A percentile compares a stretch with the other conserved stretches of the same genome.
Evolutionary conservation across 2,329 filamentous ascomycete species (phyloP).

Genomic region (Fusarium agapanthi): DNA sequence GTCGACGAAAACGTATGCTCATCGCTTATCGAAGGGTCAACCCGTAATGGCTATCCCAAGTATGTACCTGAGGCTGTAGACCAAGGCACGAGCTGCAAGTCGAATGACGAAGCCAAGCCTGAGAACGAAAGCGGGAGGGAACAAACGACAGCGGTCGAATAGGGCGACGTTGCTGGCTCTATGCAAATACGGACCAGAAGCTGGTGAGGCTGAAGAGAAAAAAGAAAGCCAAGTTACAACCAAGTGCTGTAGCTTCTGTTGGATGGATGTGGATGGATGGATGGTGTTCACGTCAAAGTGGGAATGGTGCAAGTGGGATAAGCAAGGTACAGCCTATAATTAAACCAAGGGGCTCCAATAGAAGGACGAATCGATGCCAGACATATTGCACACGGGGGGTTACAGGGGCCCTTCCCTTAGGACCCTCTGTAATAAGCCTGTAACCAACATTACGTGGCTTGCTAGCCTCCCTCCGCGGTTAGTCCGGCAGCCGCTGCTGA

Average conservation of each 20-base stretch:
- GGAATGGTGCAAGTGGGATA: conserved; percentile 23
- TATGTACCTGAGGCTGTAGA: conserved; percentile 1
- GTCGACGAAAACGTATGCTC: conserved; percentile 11
- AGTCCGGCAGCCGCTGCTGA: conserved; percentile 20
- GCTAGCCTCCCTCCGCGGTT: conserved; percentile 9
- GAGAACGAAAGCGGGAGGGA: not conserved
- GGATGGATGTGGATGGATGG: conserved; percentile 14
- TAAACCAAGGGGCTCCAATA: conserved; percentile 34
- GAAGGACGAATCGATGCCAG: conserved; percentile 20
- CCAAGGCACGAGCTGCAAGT: conserved; percentile 20
- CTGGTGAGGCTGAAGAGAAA: conserved; percentile 7
- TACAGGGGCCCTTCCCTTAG: conserved; percentile 15
- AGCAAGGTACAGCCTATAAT: conserved; percentile 30
- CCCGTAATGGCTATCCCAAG: conserved; percentile 7
- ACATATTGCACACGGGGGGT: conserved; percentile 27
- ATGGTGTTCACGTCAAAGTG: conserved; percentile 25
- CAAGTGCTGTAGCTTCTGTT: conserved; percentile 7
- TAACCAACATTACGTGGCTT: conserved; percentile 31
- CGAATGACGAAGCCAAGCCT: conserved; percentile 17
- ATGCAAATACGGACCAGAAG: not conserved
- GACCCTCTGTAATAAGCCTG: conserved; percentile 15
- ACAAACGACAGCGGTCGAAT: not conserved
- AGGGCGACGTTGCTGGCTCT: not conserved
- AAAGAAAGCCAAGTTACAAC: conserved; percentile 18
- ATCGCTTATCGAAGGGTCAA: conserved; percentile 33